Evolutionary conservation across 2,329 filamentous ascomycete species (phyloP).

Genomic region (Tolypocladium capitatum): DNA sequence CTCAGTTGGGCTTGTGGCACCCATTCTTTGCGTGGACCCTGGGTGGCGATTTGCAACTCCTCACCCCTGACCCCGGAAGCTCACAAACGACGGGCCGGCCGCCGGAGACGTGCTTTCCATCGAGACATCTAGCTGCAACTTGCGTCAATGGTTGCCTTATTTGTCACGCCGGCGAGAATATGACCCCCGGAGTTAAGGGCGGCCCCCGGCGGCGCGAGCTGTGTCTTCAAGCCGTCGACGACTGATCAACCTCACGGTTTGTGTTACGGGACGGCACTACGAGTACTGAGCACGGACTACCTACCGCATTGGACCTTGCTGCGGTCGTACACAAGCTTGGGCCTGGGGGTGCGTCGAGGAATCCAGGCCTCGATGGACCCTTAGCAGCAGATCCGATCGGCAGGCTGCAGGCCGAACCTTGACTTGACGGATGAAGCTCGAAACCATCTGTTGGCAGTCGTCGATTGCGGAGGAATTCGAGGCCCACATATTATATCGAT

Average conservation of each 20-base stretch:
- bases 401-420: not conserved
- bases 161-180: too few relatives aligned
- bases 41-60: not conserved
- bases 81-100: not conserved
- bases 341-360: not conserved
- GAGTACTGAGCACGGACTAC: too few relatives aligned
- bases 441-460: not conserved
- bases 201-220: not conserved
- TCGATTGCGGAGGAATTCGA: not conserved
- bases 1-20: slow-evolving; percentile 1
- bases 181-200: not conserved
- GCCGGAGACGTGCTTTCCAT: not conserved
- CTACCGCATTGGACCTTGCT: not conserved
- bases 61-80: not conserved
- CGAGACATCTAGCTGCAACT: not conserved
- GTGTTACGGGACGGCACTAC: not conserved
- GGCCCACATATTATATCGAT: not conserved
- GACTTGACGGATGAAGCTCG: not conserved
- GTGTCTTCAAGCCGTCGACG: not conserved
- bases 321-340: not conserved
- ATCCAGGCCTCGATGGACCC: too few relatives aligned
- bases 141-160: not conserved
- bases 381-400: not conserved
- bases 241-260: too few relatives aligned
- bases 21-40: not conserved